A percentile compares a stretch with the other conserved stretches of the same genome.
Conservation (phyloP, 176 grass and related monocot species). For the Carex pumila region DNA sequence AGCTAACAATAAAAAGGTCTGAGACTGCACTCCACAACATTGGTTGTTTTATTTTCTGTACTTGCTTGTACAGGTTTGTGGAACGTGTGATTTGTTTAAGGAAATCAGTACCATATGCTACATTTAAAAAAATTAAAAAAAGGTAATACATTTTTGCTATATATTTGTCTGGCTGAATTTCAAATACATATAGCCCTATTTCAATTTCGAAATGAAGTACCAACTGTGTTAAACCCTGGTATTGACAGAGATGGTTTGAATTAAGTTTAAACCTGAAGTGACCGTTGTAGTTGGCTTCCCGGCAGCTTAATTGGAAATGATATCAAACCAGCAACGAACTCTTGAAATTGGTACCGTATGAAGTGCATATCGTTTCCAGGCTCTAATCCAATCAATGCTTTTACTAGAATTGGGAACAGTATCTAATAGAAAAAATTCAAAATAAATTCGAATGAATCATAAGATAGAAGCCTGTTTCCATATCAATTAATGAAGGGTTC, state of each 20-base stretch:
- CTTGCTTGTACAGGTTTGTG: not conserved
- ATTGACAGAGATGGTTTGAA: not conserved
- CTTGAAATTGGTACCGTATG: slow-evolving; percentile 78
- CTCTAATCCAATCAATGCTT: slow-evolving; percentile 82
- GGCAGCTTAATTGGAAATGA: slow-evolving; percentile 95
- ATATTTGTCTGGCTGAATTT: not conserved
- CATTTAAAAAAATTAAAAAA: not conserved
- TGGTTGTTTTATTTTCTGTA: not conserved
- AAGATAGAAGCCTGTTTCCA: not conserved
- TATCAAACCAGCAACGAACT: slow-evolving; percentile 98
- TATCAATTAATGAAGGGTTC: not conserved
- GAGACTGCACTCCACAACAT: not conserved
- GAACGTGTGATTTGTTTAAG: not conserved
- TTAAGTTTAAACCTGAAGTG: slow-evolving; percentile 49
- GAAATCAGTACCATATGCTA: not conserved
- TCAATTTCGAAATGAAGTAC: not conserved
- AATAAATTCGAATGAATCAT: not conserved
- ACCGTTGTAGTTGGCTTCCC: slow-evolving; percentile 77
- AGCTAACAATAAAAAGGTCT: not conserved
- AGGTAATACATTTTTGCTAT: not conserved
- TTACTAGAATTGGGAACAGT: slow-evolving; percentile 83
- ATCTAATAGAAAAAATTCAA: slow-evolving; percentile 31
- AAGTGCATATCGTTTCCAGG: slow-evolving; percentile 67
- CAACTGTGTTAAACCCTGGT: not conserved
- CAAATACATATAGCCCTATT: not conserved